Evolutionary conservation across 305 asterid genomes (phyloP).

Genomic region (Andrographis paniculata): DNA sequence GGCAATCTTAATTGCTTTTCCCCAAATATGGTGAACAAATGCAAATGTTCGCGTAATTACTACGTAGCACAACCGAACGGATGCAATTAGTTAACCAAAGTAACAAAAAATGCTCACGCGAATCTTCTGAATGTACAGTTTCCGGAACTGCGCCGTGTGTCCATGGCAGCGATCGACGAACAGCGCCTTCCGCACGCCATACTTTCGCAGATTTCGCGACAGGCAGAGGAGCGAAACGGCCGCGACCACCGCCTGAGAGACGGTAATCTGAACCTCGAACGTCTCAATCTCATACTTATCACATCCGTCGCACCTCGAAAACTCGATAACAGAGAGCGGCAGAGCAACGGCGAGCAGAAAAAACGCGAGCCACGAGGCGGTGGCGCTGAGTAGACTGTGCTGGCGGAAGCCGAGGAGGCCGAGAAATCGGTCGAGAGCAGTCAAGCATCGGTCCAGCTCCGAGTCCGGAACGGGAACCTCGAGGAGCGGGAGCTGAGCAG

Average conservation of each 20-base stretch:
- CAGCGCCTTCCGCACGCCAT: conserved; percentile 55
- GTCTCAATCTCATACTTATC: conserved; percentile 46
- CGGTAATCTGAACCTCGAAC: conserved; percentile 46
- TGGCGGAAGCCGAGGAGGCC: conserved; percentile 51
- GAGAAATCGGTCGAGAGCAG: conserved; percentile 39
- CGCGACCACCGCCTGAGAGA: conserved; percentile 46
- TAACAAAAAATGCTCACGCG: conserved; percentile 28
- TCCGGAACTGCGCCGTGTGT: conserved; percentile 35
- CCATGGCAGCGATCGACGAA: conserved; percentile 58
- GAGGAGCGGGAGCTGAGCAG: conserved; percentile 14
- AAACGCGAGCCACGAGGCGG: conserved; percentile 50
- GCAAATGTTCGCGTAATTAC: background rate
- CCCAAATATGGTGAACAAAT: too few relatives aligned
- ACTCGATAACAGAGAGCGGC: conserved; percentile 33
- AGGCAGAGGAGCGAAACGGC: conserved; percentile 61
- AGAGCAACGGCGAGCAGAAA: conserved; percentile 34
- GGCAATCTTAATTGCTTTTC: too few relatives aligned
- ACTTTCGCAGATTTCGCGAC: conserved; percentile 47
- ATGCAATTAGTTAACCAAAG: background rate
- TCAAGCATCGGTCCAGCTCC: conserved; percentile 36
- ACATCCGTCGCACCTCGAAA: conserved; percentile 40
- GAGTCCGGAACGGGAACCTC: conserved; percentile 14
- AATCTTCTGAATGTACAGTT: conserved; percentile 40
- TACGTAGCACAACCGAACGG: background rate
- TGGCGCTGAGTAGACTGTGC: conserved; percentile 26